Conservation (phyloP, 164 flowering plant genomes). For the Magnolia sinica region DNA sequence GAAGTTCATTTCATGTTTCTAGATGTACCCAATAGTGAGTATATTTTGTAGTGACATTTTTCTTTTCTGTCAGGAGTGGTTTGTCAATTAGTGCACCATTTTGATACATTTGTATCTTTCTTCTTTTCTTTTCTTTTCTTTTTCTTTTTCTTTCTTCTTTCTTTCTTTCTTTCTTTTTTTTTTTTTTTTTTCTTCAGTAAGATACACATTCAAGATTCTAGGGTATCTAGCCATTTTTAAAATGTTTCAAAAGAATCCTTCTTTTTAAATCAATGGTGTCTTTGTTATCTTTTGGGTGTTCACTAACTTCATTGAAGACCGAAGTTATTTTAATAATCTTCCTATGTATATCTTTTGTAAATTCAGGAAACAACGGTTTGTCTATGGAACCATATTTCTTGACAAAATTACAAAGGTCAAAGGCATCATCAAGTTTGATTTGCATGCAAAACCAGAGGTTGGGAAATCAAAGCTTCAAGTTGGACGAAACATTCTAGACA, state of each 20-base stretch:
- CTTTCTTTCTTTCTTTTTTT: too few relatives aligned
- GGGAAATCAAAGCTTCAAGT: constrained; percentile 49
- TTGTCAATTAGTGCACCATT: too few relatives aligned
- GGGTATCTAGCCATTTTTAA: neutral
- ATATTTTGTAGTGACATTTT: too few relatives aligned
- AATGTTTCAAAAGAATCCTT: neutral
- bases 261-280: neutral
- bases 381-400: constrained; percentile 47
- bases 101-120: too few relatives aligned
- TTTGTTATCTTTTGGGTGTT: neutral
- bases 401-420: constrained; percentile 77
- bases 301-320: neutral
- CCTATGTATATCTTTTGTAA: constrained; percentile 6
- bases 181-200: too few relatives aligned
- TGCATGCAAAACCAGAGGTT: constrained; percentile 45
- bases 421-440: constrained; percentile 80
- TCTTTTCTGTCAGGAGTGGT: too few relatives aligned
- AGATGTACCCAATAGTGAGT: too few relatives aligned
- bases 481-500: constrained; percentile 84
- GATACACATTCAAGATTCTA: too few relatives aligned
- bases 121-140: too few relatives aligned
- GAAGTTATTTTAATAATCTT: neutral
- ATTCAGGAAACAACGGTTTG: constrained; percentile 56
- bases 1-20: too few relatives aligned
- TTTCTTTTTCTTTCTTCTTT: too few relatives aligned